Conservation (phyloP, 371 early-diverging fungal genomes). For the Mucor circinelloides region DNA sequence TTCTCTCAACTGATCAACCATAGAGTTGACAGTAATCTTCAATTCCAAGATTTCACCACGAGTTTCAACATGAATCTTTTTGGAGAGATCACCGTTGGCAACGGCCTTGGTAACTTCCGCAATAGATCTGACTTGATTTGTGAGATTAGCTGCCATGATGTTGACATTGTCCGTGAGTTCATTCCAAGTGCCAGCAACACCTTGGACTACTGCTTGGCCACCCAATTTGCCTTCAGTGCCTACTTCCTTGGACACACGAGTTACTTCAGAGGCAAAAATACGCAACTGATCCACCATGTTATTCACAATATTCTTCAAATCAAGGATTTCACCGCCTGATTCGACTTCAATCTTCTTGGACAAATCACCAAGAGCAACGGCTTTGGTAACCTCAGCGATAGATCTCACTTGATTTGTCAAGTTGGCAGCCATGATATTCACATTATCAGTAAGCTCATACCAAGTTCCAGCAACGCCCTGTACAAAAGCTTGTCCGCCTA, state of each 20-base stretch:
- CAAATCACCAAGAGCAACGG: slow-evolving; percentile 61
- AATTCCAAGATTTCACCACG: slow-evolving; percentile 40
- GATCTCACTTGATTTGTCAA: slow-evolving; percentile 55
- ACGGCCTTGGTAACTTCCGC: slow-evolving; percentile 59
- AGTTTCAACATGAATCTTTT: slow-evolving; percentile 43
- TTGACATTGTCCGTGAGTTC: slow-evolving; percentile 43
- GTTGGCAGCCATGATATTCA: slow-evolving; percentile 50
- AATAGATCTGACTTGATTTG: slow-evolving; percentile 55
- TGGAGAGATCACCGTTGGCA: slow-evolving; percentile 34
- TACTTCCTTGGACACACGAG: too few species aligned
- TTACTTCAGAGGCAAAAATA: slow-evolving; percentile 45
- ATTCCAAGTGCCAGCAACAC: too few species aligned
- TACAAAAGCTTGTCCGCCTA: too few species aligned
- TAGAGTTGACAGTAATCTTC: slow-evolving; percentile 40
- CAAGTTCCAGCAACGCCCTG: too few species aligned
- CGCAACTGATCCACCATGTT: slow-evolving; percentile 57
- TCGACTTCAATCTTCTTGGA: slow-evolving; percentile 65
- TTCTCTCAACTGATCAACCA: slow-evolving; percentile 33
- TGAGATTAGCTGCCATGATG: slow-evolving; percentile 47
- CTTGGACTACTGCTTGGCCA: too few species aligned
- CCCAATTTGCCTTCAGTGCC: too few species aligned
- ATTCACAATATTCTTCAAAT: slow-evolving; percentile 67
- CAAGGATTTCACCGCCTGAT: slow-evolving; percentile 66
- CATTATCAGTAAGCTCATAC: slow-evolving; percentile 55
- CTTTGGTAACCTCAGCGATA: slow-evolving; percentile 56